Evolutionary conservation across 768 basidiomycete species (phyloP), one percentile per base, ranked within the genome.

Genomic region (Crepidotus variabilis): DNA sequence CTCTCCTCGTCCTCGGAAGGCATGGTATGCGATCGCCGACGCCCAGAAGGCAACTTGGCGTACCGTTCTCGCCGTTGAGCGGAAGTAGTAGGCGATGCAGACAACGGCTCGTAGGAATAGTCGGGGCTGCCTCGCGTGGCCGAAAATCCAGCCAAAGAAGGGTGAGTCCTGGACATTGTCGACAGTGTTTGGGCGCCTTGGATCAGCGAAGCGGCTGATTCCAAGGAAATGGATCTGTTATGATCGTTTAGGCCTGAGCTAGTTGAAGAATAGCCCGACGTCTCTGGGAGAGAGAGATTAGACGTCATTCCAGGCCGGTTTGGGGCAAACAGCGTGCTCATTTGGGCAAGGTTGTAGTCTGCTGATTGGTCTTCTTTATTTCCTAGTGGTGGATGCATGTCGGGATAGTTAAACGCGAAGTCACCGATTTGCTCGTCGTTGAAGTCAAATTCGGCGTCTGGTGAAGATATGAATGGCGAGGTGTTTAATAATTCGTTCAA

Each of bases 1-100:
- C 69, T 72, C 21, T 76, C 71, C 52, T 77, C 75, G 47, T 80
- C 78, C 22, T 88, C 85, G 13, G 39, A 43, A 20, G 13, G 39
- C 39, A 20, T 20, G 39, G 13, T 14, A 20, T 43, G 39, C 13
- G 39, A 43, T 43, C 39, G 39, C 39, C 39, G 39, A 43, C 39
- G 39, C 14, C 39, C 39, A 16, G 39, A 43, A 11, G 39, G 39
- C 14, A 43, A 20, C 39, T 43, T 14, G 14, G 39, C 39, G 39
- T 43, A 43, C 13, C 39, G 13, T 20, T 43, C 18, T 28, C 28
- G 28, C 39, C 39, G 39, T 43, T 14, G 13, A 3, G 39, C 39
- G 13, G 39, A 43, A 43, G 39, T 20, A 16, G 39, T 16, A 3
- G 39, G 39, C 13, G 39, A 43, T 43, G 39, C 39, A 3, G 39